phyloP scores from a whole-genome alignment of 2,329 filamentous ascomycete genomes.

The Colletotrichum phormii region DNA sequence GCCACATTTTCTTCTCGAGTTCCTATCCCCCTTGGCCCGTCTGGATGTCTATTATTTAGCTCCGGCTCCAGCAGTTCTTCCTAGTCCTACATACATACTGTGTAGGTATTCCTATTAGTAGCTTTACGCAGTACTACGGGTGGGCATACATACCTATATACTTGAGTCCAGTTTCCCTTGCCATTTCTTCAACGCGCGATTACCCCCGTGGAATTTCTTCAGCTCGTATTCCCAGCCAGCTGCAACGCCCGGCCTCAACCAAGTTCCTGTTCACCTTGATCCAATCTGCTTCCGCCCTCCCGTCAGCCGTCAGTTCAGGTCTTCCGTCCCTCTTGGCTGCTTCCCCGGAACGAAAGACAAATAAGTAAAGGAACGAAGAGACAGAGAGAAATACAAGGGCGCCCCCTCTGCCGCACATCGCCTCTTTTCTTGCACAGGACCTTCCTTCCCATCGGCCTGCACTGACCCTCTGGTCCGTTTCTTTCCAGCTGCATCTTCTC shows the following conservation, averaged over 20 bases:
- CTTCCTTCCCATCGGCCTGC: neutral
- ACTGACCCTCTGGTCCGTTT: neutral
- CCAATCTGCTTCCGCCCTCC: neutral
- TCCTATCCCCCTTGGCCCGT: neutral
- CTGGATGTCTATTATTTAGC: neutral
- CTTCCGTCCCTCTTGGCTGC: neutral
- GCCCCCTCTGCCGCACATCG: neutral
- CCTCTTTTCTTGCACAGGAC: too few relatives aligned
- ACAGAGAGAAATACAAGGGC: conserved; percentile 3
- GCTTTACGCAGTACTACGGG: neutral
- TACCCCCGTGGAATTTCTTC: conserved; percentile 31
- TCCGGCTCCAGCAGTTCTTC: neutral
- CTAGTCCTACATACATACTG: too few relatives aligned
- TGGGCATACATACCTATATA: neutral
- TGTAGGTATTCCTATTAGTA: neutral
- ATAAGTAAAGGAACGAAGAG: neutral
- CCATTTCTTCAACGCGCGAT: conserved; percentile 21
- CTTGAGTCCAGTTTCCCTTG: neutral
- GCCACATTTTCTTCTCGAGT: neutral
- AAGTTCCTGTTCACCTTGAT: neutral
- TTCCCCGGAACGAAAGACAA: neutral
- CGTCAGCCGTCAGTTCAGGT: neutral
- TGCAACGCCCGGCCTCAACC: neutral
- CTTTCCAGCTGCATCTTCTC: conserved; percentile 6
- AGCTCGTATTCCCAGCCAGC: conserved; percentile 36